Percentiles rank a stretch among this genome's conserved stretches.
Evolutionary conservation across 805 yeast genomes (phyloP).

Genomic region (Sugiyamaella floridensis): DNA sequence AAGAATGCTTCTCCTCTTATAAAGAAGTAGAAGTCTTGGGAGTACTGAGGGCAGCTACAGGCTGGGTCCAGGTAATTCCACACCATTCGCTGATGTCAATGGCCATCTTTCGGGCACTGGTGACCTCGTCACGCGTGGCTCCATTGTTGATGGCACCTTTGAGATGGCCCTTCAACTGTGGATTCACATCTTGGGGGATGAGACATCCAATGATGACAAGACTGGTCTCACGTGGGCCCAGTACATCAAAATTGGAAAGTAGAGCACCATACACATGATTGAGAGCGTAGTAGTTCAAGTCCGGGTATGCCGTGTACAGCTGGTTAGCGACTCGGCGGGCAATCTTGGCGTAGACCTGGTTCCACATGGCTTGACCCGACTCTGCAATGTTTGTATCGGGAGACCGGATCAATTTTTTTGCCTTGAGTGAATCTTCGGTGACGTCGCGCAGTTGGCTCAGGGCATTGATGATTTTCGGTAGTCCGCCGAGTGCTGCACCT

Average conservation of each 20-base stretch:
- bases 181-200: constrained; percentile 89
- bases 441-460: constrained; percentile 54
- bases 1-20: no score
- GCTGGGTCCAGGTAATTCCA: constrained; percentile 55
- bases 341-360: constrained; percentile 67
- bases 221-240: constrained; percentile 65
- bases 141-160: constrained; percentile 81
- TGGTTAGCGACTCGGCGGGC: constrained; percentile 60
- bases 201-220: constrained; percentile 69
- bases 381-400: constrained; percentile 3
- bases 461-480: constrained; percentile 80
- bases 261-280: constrained; percentile 73
- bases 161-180: constrained; percentile 86
- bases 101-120: constrained; percentile 53
- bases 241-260: constrained; percentile 57
- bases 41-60: constrained; percentile 42
- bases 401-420: neutral
- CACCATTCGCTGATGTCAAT: constrained; percentile 66
- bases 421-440: constrained; percentile 34
- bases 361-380: constrained; percentile 62
- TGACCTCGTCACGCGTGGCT: constrained; percentile 55
- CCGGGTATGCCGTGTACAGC: constrained; percentile 72
- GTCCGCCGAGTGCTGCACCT: constrained; percentile 70
- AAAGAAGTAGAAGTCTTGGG: neutral
- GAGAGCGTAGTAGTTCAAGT: constrained; percentile 66